These are phyloP conservation scores for Hordeum pubiflorum DNA, from an alignment of 202 grass and related monocot species.

Conservation along the genomic window DNA sequence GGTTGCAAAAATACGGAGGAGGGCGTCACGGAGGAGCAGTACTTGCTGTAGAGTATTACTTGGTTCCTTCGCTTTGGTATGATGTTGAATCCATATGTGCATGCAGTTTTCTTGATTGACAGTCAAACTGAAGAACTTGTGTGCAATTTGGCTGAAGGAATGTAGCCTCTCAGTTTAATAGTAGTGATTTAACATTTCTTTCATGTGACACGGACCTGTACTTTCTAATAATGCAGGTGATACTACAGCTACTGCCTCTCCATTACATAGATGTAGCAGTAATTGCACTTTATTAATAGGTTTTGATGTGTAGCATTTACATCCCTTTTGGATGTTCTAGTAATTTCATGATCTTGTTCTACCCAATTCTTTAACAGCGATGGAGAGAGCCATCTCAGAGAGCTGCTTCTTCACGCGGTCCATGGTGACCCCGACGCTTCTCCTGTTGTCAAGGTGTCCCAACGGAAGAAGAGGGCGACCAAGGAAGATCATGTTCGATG, in stretches of 20 bases:
- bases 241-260: background rate
- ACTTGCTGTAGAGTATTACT: too few relatives aligned
- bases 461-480: too few relatives aligned
- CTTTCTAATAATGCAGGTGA: background rate
- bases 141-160: too few relatives aligned
- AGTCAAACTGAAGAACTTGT: too few relatives aligned
- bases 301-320: background rate
- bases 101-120: too few relatives aligned
- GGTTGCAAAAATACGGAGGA: too few relatives aligned
- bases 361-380: background rate
- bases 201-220: background rate
- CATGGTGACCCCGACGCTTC: background rate
- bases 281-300: background rate
- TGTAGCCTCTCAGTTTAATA: too few relatives aligned
- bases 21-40: too few relatives aligned
- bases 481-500: too few relatives aligned
- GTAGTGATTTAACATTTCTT: too few relatives aligned
- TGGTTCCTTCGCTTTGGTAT: too few relatives aligned
- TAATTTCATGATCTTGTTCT: background rate
- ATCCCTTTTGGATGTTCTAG: background rate
- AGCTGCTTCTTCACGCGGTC: conserved; percentile 34
- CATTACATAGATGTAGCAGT: background rate
- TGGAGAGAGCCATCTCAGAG: conserved; percentile 37
- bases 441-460: background rate
- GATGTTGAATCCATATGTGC: too few relatives aligned